Base-by-base conservation (phyloP, 768 basidiomycete genomes). In the Xanthoconium stramineum region DNA sequence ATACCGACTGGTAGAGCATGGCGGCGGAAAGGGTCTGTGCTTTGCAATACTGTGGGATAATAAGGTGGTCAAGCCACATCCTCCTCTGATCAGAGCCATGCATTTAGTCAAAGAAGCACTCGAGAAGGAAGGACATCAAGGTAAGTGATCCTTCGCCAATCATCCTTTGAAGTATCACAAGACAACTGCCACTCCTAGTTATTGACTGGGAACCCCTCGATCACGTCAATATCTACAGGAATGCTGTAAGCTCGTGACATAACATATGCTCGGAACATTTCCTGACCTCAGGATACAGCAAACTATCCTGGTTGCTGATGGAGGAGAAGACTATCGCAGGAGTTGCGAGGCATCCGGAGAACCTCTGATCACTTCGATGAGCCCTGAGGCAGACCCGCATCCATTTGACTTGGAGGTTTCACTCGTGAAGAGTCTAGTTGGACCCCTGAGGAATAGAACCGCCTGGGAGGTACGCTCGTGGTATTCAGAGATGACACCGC, bases 11-110 rank as follows among this genome's bases (percentile, higher is more conserved):
- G 60, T 59, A 1, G 84, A 88, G n/a, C 85, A 87, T 54, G 84
- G 83, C 14, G 67, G 72, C 7, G 82, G 81, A 13, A 74, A 77
- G 58, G 55, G 64, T 30, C 62, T 84, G 35, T 83, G 85, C 60
- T 82, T 85, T 65, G 83, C 71, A 1, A 78, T 91, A 53, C 71
- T 89, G 69, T 86, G 84, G 83, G 78, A 90, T 60, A 84, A 90
- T 63, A 82, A 80, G 7, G 52, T 78, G 9, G 69, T 82, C 19
- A 69, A 71, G 14, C 88, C 89, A 0, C 80, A 85, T 59, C 88
- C 89, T 6, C 90, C 91, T 0, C 71, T 91, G 28, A 62, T 65
- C 9, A 74, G 91, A 39, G 89, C 82, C 0, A 67, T 94, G 58
- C 75, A 83, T 60, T 73, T 78, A 47, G 76, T 80, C 4, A 86